Percentiles rank a stretch among this genome's conserved stretches.
Evolutionary conservation across 192 early-diverging fungal genomes (phyloP).

Genomic region (Coemansia sp.): DNA sequence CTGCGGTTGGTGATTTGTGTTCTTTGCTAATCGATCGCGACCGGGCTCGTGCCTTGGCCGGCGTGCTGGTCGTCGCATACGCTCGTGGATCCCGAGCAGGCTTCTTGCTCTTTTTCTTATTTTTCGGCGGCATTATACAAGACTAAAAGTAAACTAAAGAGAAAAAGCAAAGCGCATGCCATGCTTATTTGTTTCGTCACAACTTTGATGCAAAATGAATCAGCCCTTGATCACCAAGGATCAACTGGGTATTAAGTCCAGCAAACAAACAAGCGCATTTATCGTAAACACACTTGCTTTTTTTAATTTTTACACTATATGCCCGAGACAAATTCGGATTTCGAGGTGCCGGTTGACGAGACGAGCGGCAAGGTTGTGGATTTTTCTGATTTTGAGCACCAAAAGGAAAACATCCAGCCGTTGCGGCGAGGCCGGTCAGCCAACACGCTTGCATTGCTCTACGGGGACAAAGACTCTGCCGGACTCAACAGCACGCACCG

Average conservation of each 20-base stretch:
- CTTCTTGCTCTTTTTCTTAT: neutral
- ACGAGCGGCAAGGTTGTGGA: constrained; percentile 22
- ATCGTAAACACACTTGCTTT: neutral
- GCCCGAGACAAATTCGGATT: neutral
- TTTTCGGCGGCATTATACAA: neutral
- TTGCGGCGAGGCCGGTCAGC: constrained; percentile 66
- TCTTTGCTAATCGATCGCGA: neutral
- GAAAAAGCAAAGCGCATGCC: neutral
- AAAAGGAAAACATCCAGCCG: constrained; percentile 80
- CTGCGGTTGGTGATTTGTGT: neutral
- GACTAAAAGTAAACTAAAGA: neutral
- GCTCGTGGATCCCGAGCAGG: constrained; percentile 6
- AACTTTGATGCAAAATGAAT: too few relatives aligned
- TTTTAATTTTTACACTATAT: neutral
- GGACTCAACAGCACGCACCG: constrained; percentile 8
- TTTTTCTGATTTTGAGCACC: constrained; percentile 61
- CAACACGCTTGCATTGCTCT: constrained; percentile 40
- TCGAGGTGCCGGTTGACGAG: constrained; percentile 1
- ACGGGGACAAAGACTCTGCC: constrained; percentile 16
- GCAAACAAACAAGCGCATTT: neutral
- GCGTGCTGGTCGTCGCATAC: neutral
- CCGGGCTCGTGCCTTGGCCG: neutral
- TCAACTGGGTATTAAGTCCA: too few relatives aligned
- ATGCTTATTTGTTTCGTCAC: neutral
- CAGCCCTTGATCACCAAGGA: too few relatives aligned